Conservation (phyloP, 2,329 filamentous ascomycete species). For the Colletotrichum liriopes region DNA sequence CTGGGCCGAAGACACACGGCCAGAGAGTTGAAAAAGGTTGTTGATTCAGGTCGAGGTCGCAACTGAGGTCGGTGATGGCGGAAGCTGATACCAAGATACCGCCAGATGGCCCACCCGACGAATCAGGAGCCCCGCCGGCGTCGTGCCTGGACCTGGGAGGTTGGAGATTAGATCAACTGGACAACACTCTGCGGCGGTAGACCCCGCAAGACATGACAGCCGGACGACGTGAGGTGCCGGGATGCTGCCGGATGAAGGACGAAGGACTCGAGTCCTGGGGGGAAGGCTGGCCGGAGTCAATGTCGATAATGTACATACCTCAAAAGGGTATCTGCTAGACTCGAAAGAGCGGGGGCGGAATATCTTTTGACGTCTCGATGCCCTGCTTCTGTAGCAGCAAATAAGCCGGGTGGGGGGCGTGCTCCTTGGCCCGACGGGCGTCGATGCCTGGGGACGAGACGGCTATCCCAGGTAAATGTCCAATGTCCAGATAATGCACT, state of each 20-base stretch:
- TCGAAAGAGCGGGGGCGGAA: background rate
- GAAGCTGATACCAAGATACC: conserved; percentile 40
- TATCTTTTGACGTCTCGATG: background rate
- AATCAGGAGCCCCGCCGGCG: conserved; percentile 18
- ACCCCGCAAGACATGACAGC: background rate
- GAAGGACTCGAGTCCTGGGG: background rate
- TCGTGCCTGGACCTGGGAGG: conserved; percentile 30
- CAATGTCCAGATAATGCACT: conserved; percentile 6
- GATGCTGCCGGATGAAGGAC: conserved; percentile 11
- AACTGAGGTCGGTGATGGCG: conserved; percentile 36
- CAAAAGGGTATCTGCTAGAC: conserved; percentile 18
- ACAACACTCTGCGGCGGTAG: background rate
- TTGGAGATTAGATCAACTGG: conserved; percentile 41
- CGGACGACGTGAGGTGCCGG: conserved; percentile 8
- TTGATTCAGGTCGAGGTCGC: conserved; percentile 23
- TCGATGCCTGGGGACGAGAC: conserved; percentile 5
- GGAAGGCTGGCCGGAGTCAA: background rate
- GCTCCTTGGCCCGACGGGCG: conserved; percentile 6
- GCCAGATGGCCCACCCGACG: conserved; percentile 32
- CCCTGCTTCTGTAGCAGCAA: background rate
- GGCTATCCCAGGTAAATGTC: background rate
- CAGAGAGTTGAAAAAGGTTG: background rate
- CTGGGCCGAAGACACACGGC: background rate
- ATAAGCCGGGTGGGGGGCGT: background rate
- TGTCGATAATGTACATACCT: conserved; percentile 27